Conservation (phyloP, 495 filamentous ascomycete species). For the Penicillium riverlandense region DNA sequence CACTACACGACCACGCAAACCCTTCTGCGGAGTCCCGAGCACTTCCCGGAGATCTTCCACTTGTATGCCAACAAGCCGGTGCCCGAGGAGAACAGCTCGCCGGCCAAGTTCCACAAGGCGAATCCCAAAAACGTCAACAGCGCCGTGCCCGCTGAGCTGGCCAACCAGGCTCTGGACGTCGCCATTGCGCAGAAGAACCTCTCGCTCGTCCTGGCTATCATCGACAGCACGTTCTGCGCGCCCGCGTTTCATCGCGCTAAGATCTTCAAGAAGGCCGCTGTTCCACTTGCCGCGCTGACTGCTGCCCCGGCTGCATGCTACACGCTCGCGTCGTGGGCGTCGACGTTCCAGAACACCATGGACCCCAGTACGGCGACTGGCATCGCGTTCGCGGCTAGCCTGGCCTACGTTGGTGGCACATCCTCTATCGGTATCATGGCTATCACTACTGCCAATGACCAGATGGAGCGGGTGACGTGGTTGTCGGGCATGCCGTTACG, state of each 20-base stretch:
- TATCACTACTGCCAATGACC: conserved; percentile 78
- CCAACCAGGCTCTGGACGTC: conserved; percentile 61
- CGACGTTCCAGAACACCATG: conserved; percentile 61
- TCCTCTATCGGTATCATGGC: conserved; percentile 77
- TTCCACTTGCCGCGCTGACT: conserved; percentile 45
- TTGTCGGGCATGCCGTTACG: conserved; percentile 67
- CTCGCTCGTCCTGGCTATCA: conserved; percentile 66
- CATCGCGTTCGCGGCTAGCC: conserved; percentile 71
- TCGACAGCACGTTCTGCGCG: conserved; percentile 68
- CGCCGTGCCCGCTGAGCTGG: conserved; percentile 60
- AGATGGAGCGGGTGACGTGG: conserved; percentile 93
- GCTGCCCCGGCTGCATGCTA: conserved; percentile 65
- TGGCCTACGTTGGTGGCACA: conserved; percentile 75
- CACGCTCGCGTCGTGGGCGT: conserved; percentile 48
- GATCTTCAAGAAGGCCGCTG: conserved; percentile 41
- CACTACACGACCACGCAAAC: conserved; percentile 66
- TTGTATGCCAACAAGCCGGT: conserved; percentile 81
- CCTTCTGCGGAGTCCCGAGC: conserved; percentile 60
- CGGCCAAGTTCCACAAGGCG: conserved; percentile 51
- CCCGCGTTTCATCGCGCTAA: conserved; percentile 67
- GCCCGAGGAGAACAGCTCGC: conserved; percentile 51
- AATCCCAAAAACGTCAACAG: conserved; percentile 62
- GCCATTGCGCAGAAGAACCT: conserved; percentile 75
- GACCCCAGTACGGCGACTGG: conserved; percentile 61
- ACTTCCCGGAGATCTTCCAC: conserved; percentile 69